Percentiles rank a stretch among this genome's conserved stretches.
Conservation (phyloP, 208 protist species). For the Acanthamoeba sp. region DNA sequence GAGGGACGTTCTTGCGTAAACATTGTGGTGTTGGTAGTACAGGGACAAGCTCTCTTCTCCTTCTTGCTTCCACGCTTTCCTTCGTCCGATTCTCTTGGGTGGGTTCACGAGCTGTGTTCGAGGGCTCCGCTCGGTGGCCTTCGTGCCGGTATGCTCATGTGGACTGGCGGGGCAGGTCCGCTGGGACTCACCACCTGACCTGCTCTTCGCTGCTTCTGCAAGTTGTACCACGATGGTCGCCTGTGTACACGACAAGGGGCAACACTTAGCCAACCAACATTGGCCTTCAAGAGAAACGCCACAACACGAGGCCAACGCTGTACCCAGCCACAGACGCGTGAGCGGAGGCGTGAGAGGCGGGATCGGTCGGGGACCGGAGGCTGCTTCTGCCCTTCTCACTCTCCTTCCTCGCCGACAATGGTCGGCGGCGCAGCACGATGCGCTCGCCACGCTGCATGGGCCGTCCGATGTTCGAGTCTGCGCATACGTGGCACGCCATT, state of each 20-base stretch:
- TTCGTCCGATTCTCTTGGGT: no score
- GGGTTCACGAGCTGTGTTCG: no score
- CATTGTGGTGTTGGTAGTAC: no score
- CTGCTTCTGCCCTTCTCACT: neutral
- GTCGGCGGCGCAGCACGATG: neutral
- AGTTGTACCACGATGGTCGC: neutral
- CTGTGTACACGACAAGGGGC: neutral
- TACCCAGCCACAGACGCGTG: neutral
- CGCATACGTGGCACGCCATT: neutral
- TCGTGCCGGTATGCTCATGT: no score
- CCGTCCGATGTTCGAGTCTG: neutral
- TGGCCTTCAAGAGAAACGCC: no score
- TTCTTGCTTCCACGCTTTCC: no score
- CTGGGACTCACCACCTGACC: no score
- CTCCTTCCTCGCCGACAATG: neutral
- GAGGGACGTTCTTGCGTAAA: no score
- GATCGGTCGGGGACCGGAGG: neutral
- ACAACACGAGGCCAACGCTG: neutral
- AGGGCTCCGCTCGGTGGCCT: no score
- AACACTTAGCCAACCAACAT: no score
- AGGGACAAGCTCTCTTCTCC: no score
- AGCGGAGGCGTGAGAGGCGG: neutral
- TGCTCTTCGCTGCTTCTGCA: conserved; percentile 11
- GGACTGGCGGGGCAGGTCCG: no score
- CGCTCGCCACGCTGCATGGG: neutral